Evolutionary conservation across 1,284 basidiomycete species (phyloP).

Genomic region (Puccinia novopanici): DNA sequence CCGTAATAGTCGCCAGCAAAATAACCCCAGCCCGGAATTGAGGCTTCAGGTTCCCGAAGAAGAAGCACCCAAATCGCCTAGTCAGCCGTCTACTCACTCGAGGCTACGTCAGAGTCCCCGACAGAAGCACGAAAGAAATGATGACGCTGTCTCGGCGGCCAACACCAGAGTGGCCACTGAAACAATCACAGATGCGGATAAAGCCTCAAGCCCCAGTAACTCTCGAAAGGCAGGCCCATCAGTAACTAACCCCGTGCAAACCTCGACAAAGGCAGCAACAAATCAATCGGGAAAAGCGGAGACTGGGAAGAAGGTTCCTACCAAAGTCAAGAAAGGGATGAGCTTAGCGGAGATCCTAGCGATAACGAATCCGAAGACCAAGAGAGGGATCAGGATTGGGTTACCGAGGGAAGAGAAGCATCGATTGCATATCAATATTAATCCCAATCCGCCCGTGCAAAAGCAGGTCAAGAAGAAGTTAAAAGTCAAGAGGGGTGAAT

Average conservation of each 20-base stretch:
- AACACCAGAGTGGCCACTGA: neutral
- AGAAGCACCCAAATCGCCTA: neutral
- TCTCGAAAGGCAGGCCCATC: neutral
- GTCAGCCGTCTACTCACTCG: neutral
- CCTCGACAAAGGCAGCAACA: neutral
- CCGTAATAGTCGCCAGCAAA: neutral
- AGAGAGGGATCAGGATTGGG: constrained; percentile 20
- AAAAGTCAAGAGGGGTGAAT: constrained; percentile 45
- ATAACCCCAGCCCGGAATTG: neutral
- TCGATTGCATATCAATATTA: constrained; percentile 44
- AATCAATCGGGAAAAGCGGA: neutral
- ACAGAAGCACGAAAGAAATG: neutral
- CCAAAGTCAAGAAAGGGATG: neutral
- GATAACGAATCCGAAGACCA: constrained; percentile 11
- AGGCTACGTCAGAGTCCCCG: neutral
- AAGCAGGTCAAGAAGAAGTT: constrained; percentile 45
- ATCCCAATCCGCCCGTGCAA: constrained; percentile 47
- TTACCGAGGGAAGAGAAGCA: constrained; percentile 43
- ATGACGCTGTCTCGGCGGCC: neutral
- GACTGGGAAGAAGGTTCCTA: neutral
- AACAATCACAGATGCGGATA: neutral
- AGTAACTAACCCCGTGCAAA: neutral
- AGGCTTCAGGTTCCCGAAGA: neutral
- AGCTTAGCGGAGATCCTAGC: constrained; percentile 30
- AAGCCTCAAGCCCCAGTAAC: neutral